Conservation (phyloP, 2,329 filamentous ascomycete species). For the Fusarium sp. region DNA sequence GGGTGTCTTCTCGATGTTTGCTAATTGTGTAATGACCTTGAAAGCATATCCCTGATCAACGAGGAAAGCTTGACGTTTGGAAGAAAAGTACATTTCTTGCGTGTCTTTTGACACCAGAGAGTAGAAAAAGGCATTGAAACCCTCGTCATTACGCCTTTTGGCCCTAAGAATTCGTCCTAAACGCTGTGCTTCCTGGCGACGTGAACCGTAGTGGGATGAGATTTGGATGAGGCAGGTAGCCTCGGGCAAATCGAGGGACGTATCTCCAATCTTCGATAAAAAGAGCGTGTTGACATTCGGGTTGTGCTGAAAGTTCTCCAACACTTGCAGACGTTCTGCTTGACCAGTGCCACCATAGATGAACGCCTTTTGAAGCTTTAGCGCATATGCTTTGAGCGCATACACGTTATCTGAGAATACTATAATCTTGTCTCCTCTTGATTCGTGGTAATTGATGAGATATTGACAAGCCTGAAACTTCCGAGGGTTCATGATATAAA, state of each 20-base stretch:
- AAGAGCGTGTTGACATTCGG: constrained; percentile 91
- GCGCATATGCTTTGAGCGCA: constrained; percentile 85
- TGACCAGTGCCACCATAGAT: constrained; percentile 92
- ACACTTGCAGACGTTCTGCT: constrained; percentile 82
- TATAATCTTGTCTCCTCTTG: constrained; percentile 94
- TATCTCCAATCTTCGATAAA: constrained; percentile 96
- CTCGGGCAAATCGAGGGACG: constrained; percentile 95
- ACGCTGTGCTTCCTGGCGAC: constrained; percentile 94
- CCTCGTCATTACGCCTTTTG: constrained; percentile 95
- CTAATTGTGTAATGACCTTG: constrained; percentile 96
- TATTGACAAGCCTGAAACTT: constrained; percentile 99
- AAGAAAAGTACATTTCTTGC: constrained; percentile 97
- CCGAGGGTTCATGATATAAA: constrained; percentile 97
- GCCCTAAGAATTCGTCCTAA: constrained; percentile 92
- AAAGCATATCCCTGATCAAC: constrained; percentile 99
- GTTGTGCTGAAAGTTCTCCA: constrained; percentile 96
- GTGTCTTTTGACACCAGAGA: constrained; percentile 97
- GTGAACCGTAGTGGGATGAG: constrained; percentile 95
- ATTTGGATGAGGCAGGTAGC: constrained; percentile 98
- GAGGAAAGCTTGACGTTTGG: constrained; percentile 94
- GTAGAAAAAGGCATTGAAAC: constrained; percentile 99
- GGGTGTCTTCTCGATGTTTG: constrained; percentile 86
- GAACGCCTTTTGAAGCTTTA: constrained; percentile 84
- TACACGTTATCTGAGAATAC: constrained; percentile 99
- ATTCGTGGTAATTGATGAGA: constrained; percentile 97